These are phyloP conservation scores for Cystobasidium sp. DNA, from an alignment of 1,284 basidiomycete species.

Conservation along the genomic window DNA sequence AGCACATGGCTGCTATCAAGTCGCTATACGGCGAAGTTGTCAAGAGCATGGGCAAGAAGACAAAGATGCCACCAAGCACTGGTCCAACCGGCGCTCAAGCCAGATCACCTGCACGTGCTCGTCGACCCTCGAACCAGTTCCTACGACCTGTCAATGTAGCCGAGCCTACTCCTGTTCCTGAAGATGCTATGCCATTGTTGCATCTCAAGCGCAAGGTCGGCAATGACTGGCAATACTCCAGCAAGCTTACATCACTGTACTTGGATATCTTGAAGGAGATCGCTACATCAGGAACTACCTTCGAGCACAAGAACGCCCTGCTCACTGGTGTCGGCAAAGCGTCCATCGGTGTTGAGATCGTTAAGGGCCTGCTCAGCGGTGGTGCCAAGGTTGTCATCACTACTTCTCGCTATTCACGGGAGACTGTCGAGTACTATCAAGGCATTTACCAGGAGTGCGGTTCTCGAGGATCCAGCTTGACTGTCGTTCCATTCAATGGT, in stretches of 20 bases:
- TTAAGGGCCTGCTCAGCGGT: conserved; percentile 94
- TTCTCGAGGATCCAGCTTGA: conserved; percentile 89
- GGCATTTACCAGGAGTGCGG: conserved; percentile 95
- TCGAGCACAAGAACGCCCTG: conserved; percentile 97
- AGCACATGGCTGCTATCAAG: conserved; percentile 97
- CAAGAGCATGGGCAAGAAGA: conserved; percentile 63
- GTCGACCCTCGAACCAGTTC: conserved; percentile 91
- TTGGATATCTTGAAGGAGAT: conserved; percentile 97
- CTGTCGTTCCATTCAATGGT: conserved; percentile 98
- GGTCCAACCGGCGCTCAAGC: conserved; percentile 44
- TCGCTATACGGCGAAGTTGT: conserved; percentile 95
- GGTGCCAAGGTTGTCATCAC: conserved; percentile 96
- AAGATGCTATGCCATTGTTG: conserved; percentile 89
- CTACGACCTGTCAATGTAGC: conserved; percentile 79
- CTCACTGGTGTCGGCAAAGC: conserved; percentile 97
- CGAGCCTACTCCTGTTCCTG: conserved; percentile 73
- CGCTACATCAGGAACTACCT: conserved; percentile 94
- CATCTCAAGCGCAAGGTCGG: conserved; percentile 98
- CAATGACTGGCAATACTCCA: conserved; percentile 91
- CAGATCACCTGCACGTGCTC: conserved; percentile 63
- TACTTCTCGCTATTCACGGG: conserved; percentile 90
- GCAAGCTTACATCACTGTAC: conserved; percentile 80
- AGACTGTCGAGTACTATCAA: conserved; percentile 97
- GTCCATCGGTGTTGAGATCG: conserved; percentile 94
- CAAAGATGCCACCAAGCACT: conserved; percentile 41